These are phyloP conservation scores for Sporobolomyces roseus DNA, from an alignment of 768 basidiomycete species.

Conservation along the genomic window DNA sequence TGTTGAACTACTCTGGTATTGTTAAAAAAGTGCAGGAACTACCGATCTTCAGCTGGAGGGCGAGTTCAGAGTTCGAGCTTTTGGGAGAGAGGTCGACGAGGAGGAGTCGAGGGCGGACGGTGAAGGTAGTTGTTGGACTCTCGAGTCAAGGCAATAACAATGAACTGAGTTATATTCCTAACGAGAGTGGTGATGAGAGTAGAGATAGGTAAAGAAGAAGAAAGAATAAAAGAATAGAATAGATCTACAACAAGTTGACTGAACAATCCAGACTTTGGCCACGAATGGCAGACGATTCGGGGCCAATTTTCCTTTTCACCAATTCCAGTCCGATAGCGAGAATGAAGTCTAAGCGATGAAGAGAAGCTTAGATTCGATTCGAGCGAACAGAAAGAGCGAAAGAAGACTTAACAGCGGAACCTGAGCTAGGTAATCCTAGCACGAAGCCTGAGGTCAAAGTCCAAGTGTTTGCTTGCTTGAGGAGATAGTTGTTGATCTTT, in stretches of 20 bases:
- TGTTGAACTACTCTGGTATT: too few relatives aligned
- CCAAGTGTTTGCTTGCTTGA: too few relatives aligned
- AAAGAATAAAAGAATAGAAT: not conserved
- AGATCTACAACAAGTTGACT: not conserved
- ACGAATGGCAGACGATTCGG: too few relatives aligned
- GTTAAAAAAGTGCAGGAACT: slow-evolving; percentile 14
- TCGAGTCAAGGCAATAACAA: not conserved
- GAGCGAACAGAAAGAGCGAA: not conserved
- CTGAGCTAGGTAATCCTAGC: slow-evolving; percentile 4
- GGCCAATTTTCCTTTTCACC: too few relatives aligned
- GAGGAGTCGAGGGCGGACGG: not conserved
- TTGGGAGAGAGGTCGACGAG: not conserved
- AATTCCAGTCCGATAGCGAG: too few relatives aligned
- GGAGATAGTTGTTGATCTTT: too few relatives aligned
- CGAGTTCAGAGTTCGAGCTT: slow-evolving; percentile 4
- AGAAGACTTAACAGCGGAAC: not conserved
- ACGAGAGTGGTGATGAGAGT: not conserved
- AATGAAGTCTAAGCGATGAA: not conserved
- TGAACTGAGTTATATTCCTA: not conserved
- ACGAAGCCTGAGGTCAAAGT: too few relatives aligned
- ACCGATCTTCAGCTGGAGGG: not conserved
- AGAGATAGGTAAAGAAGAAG: not conserved
- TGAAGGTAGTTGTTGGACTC: not conserved
- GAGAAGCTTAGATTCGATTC: not conserved
- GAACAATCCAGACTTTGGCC: not conserved